These are phyloP conservation scores for Lasiosphaeria hispida DNA, from an alignment of 495 filamentous ascomycete species.

Conservation along the genomic window DNA sequence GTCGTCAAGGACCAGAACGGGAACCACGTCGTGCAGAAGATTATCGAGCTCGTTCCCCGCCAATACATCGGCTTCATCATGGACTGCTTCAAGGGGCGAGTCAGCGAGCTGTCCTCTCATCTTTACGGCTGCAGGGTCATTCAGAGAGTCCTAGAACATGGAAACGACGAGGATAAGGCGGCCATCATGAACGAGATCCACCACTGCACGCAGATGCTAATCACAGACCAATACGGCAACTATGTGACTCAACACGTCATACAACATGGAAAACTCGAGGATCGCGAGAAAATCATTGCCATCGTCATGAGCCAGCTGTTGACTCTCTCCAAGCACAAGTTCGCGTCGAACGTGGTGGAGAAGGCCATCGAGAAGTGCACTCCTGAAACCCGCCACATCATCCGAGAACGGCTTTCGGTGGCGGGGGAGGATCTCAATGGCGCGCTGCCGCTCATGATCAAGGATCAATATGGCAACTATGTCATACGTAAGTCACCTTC, in stretches of 20 bases:
- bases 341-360: slow-evolving; percentile 96
- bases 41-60: slow-evolving; percentile 80
- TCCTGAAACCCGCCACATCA: slow-evolving; percentile 64
- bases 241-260: slow-evolving; percentile 97
- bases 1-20: slow-evolving; percentile 90
- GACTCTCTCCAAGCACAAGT: slow-evolving; percentile 89
- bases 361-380: slow-evolving; percentile 80
- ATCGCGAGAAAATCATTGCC: slow-evolving; percentile 68
- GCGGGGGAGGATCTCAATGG: slow-evolving; percentile 62
- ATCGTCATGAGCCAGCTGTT: slow-evolving; percentile 70
- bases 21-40: slow-evolving; percentile 96
- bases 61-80: slow-evolving; percentile 88
- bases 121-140: slow-evolving; percentile 91
- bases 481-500: slow-evolving; percentile 76
- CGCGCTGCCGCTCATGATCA: slow-evolving; percentile 72
- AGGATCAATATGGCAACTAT: slow-evolving; percentile 93
- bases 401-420: slow-evolving; percentile 64
- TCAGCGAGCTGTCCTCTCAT: slow-evolving; percentile 75
- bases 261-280: slow-evolving; percentile 71
- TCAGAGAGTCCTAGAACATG: slow-evolving; percentile 87
- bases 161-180: slow-evolving; percentile 66
- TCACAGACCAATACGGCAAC: slow-evolving; percentile 91
- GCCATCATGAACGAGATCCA: slow-evolving; percentile 79
- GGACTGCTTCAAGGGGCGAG: slow-evolving; percentile 75
- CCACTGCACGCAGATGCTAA: slow-evolving; percentile 63